Percentiles rank a stretch among this genome's conserved stretches.
phyloP scores from a whole-genome alignment of 305 asterid genomes.

The Fraxinus baroniana region DNA sequence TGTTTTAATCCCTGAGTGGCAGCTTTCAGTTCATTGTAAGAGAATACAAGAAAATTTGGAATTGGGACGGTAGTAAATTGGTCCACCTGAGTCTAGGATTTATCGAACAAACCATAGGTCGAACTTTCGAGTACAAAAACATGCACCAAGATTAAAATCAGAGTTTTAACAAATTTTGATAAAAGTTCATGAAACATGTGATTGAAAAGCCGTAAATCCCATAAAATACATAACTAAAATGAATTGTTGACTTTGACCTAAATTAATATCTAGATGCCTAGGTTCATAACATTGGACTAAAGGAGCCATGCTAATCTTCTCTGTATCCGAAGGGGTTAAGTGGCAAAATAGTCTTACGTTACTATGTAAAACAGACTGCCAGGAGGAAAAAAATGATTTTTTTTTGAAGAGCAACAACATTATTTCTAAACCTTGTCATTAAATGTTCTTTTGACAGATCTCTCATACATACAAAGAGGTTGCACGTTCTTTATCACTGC shows the following conservation, averaged over 20 bases:
- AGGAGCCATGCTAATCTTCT: neutral
- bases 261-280: neutral
- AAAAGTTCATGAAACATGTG: neutral
- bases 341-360: neutral
- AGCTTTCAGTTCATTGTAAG: neutral
- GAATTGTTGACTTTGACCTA: neutral
- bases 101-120: neutral
- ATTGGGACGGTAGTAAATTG: too few species aligned
- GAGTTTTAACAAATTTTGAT: too few species aligned
- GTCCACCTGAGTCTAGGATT: neutral
- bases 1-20: neutral
- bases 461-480: conserved; percentile 63
- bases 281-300: neutral
- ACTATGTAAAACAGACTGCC: neutral
- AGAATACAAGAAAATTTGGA: neutral
- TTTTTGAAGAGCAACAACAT: neutral
- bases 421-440: neutral
- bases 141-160: neutral
- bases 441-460: conserved; percentile 20
- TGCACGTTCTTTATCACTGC: conserved; percentile 34
- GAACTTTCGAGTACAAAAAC: neutral
- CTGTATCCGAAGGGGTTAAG: neutral
- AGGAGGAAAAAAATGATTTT: neutral
- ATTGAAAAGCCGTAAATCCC: neutral
- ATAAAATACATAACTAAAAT: too few species aligned